phyloP scores from a whole-genome alignment of 306 rosid species.

The Glycine soja region DNA sequence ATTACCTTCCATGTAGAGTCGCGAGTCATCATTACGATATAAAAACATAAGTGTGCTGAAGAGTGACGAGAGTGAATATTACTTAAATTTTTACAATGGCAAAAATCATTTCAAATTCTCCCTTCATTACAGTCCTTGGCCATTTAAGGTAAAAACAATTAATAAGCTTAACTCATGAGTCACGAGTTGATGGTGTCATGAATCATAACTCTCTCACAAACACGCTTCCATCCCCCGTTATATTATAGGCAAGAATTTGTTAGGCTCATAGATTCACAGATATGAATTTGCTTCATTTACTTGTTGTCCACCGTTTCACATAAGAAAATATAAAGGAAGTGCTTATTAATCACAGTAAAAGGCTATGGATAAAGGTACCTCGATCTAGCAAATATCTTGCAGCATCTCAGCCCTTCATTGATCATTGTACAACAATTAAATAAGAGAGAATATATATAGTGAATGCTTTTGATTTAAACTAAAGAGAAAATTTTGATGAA shows the following conservation, averaged over 20 bases:
- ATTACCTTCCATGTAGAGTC: too few species aligned
- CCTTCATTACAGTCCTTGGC: conserved; percentile 10
- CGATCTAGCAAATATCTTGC: too few species aligned
- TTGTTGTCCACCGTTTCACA: neutral
- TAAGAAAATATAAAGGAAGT: neutral
- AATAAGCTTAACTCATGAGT: conserved; percentile 28
- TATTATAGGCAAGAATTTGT: conserved; percentile 7
- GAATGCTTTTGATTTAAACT: too few species aligned
- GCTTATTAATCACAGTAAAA: neutral
- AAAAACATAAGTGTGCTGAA: neutral
- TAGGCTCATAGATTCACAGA: conserved; percentile 5
- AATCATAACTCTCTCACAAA: neutral
- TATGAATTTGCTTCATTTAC: neutral
- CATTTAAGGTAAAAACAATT: conserved; percentile 34
- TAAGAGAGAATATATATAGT: too few species aligned
- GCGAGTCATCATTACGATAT: conserved; percentile 6
- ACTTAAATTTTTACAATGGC: conserved; percentile 11
- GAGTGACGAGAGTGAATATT: neutral
- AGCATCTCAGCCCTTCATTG: too few species aligned
- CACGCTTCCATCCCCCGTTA: conserved; percentile 20
- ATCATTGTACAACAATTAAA: too few species aligned
- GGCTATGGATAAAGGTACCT: neutral
- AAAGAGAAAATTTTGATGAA: too few species aligned
- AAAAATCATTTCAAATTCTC: neutral
- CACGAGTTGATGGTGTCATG: conserved; percentile 27